Evolutionary conservation across 2,329 filamentous ascomycete genomes (phyloP).

Genomic region (Dactylellina haptotyla): DNA sequence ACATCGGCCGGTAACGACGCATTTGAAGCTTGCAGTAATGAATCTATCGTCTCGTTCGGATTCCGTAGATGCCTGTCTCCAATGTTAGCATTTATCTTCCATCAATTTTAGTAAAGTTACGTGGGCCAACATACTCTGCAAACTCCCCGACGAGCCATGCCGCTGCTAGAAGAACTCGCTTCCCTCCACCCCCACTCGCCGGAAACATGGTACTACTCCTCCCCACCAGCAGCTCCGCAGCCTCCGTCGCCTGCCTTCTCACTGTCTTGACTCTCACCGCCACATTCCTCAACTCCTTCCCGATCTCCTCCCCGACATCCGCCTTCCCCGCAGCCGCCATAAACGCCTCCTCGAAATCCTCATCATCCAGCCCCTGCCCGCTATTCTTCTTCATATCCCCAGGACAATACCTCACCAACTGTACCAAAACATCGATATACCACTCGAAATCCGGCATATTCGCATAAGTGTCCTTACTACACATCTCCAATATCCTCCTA

Average conservation of each 20-base stretch:
- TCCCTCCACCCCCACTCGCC: slow-evolving; percentile 64
- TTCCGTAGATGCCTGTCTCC: slow-evolving; percentile 66
- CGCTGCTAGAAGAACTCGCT: slow-evolving; percentile 76
- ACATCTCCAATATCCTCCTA: slow-evolving; percentile 84
- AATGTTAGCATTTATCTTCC: slow-evolving; percentile 2
- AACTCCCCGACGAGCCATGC: slow-evolving; percentile 93
- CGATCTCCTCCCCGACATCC: slow-evolving; percentile 76
- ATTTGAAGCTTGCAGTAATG: slow-evolving; percentile 75
- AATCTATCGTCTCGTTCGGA: slow-evolving; percentile 77
- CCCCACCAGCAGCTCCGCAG: slow-evolving; percentile 79
- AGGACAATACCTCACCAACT: slow-evolving; percentile 79
- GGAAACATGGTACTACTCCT: slow-evolving; percentile 66
- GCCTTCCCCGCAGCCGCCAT: slow-evolving; percentile 28
- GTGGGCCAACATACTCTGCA: slow-evolving; percentile 66
- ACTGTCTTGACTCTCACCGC: slow-evolving; percentile 90
- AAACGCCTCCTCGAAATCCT: slow-evolving; percentile 48
- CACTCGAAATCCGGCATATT: slow-evolving; percentile 93
- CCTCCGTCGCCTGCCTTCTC: slow-evolving; percentile 79
- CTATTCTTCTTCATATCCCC: slow-evolving; percentile 54
- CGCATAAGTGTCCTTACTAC: slow-evolving; percentile 85
- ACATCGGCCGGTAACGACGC: slow-evolving; percentile 71
- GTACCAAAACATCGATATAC: slow-evolving; percentile 91
- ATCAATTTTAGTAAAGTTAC: not conserved
- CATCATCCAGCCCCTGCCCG: slow-evolving; percentile 43
- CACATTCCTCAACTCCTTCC: slow-evolving; percentile 85